A percentile compares a stretch with the other conserved stretches of the same genome.
Evolutionary conservation across 1,284 basidiomycete species (phyloP).

Genomic region (Trametes pubescens): DNA sequence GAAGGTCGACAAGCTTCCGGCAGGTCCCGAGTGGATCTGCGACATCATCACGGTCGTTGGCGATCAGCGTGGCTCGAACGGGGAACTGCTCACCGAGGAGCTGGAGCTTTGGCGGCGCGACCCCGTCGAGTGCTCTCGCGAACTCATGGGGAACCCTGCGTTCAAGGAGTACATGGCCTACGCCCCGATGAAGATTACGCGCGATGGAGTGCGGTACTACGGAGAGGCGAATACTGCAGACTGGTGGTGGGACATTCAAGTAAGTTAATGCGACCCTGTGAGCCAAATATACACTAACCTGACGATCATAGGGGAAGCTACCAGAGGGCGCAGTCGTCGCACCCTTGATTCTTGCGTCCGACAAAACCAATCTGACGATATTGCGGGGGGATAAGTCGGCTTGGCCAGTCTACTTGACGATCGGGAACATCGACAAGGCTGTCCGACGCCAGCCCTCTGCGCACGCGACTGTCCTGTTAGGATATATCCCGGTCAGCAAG

Average conservation of each 20-base stretch:
- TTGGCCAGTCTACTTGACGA: conserved; percentile 48
- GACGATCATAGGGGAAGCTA: conserved; percentile 8
- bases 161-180: conserved; percentile 1
- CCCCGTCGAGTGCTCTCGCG: background rate
- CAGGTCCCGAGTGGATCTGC: conserved; percentile 8
- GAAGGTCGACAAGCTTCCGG: conserved; percentile 12
- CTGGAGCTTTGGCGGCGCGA: conserved; percentile 15
- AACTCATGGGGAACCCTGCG: background rate
- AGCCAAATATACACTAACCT: no score
- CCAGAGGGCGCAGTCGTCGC: conserved; percentile 30
- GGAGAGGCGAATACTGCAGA: conserved; percentile 17
- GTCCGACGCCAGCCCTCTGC: conserved; percentile 34
- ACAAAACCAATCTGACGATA: conserved; percentile 24
- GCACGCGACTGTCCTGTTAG: conserved; percentile 37
- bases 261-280: no score
- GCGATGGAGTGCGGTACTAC: conserved; percentile 8
- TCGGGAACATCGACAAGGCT: conserved; percentile 47
- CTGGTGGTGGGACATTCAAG: conserved; percentile 21
- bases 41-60: conserved; percentile 8
- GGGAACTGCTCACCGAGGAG: conserved; percentile 14
- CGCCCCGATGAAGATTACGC: background rate
- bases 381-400: conserved; percentile 45
- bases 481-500: conserved; percentile 39
- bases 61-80: background rate
- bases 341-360: conserved; percentile 17